Base-by-base conservation (phyloP, 768 basidiomycete species). In the Hygrocybe coccinea region DNA sequence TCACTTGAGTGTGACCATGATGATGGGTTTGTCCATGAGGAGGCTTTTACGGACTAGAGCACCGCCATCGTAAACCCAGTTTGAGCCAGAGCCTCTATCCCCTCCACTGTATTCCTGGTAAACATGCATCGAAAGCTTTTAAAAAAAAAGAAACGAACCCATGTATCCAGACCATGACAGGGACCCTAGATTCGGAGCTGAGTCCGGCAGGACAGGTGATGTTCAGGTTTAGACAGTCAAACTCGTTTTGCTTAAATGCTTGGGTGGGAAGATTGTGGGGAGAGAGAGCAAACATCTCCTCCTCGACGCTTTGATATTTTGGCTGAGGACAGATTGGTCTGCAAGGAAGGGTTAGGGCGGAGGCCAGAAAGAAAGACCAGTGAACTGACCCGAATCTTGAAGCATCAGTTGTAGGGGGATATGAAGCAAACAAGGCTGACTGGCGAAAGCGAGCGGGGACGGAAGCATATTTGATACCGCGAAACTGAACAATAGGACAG, bases 111-210 rank as follows among this genome's bases (percentile, higher is more conserved):
- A 24, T 58, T 58, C 52, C 52, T 51, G n/a, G 8, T 57, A 50
- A 35, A 55, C 38, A 45, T 36, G 50, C 19, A n/a, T n/a, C n/a
- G n/a, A 56, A 17, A 49, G 52, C 9, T 21, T 25, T n/a, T 29
- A 11, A 19, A 19, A 17, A 34, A 41, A 17, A 39, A 48, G 21
- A 25, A 29, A 73, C 82, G 43, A 62, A 90, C 88, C 89, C 89
- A 70, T 91, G 89, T n/a, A 91, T 74, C 89, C 88, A 91, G 44
- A 89, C 67, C 88, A 91, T 89, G 60, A 91, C 87, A 5, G 89
- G 89, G 14, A 85, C 58, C 41, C 73, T 76, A 38, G 86, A 84
- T 45, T 73, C 71, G 2, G 77, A 62, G 3, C 68, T 74, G 17
- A 83, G 72, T 15, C 79, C 80, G 22, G 78, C 81, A 9, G 89